Evolutionary conservation across 495 filamentous ascomycete genomes (phyloP).

Genomic region (Friedmanniomyces endolithicus): DNA sequence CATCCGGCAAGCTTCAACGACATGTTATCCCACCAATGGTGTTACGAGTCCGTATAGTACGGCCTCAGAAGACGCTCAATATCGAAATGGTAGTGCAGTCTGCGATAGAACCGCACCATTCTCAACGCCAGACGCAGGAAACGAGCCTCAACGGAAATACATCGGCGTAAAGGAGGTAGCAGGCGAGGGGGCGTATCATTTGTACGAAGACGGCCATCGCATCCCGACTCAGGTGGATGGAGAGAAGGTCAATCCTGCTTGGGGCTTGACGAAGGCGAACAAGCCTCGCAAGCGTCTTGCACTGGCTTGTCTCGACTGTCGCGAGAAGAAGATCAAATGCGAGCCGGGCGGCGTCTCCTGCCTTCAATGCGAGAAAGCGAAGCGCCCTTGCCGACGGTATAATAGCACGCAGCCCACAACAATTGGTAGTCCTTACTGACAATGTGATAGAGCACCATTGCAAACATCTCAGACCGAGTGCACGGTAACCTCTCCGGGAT

Average conservation of each 20-base stretch:
- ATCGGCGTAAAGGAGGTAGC: slow-evolving; percentile 40
- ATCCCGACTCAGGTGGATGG: slow-evolving; percentile 78
- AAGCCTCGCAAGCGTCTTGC: slow-evolving; percentile 82
- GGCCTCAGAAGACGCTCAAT: background rate
- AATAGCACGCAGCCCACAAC: slow-evolving; percentile 26
- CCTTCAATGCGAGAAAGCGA: slow-evolving; percentile 81
- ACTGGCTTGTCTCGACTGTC: slow-evolving; percentile 78
- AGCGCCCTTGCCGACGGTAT: slow-evolving; percentile 74
- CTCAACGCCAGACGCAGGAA: background rate
- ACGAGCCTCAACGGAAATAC: slow-evolving; percentile 16
- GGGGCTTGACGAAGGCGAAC: slow-evolving; percentile 86
- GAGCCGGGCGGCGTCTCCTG: slow-evolving; percentile 77
- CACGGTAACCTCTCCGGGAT: background rate
- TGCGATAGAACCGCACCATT: background rate
- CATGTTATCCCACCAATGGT: slow-evolving; percentile 1
- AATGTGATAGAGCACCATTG: background rate
- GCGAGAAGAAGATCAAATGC: slow-evolving; percentile 95
- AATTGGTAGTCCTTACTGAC: background rate
- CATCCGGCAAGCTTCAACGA: background rate
- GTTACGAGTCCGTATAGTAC: slow-evolving; percentile 5
- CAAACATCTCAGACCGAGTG: slow-evolving; percentile 25
- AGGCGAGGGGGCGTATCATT: slow-evolving; percentile 70
- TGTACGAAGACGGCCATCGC: slow-evolving; percentile 76
- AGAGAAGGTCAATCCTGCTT: slow-evolving; percentile 75
- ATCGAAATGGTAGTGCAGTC: background rate